phyloP scores from a whole-genome alignment of 2,329 filamentous ascomycete species.

The Fusarium chuoi region DNA sequence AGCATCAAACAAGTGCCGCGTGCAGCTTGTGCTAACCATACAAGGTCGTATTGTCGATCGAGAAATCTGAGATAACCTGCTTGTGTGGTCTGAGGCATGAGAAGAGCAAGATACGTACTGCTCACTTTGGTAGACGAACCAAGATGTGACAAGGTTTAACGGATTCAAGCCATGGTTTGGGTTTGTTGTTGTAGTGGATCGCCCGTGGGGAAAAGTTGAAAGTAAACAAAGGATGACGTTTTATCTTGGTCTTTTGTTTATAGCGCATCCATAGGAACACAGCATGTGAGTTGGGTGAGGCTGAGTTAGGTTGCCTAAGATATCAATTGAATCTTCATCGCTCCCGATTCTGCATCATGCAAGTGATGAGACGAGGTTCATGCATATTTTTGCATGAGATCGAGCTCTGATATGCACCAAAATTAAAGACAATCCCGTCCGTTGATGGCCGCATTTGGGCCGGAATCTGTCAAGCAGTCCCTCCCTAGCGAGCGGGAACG shows the following conservation, averaged over 20 bases:
- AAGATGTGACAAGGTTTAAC: conserved; percentile 26
- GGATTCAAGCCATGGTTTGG: conserved; percentile 14
- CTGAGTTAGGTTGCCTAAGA: neutral
- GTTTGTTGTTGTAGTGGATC: conserved; percentile 31
- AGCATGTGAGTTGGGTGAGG: neutral
- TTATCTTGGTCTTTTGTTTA: conserved; percentile 32
- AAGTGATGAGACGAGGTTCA: conserved; percentile 24
- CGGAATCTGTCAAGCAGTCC: conserved; percentile 23
- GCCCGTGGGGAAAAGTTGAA: conserved; percentile 26
- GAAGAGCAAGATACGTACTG: conserved; percentile 6
- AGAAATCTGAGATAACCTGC: conserved; percentile 18
- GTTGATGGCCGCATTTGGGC: conserved; percentile 23
- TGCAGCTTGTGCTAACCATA: conserved; percentile 10
- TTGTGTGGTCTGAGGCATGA: conserved; percentile 17
- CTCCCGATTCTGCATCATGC: conserved; percentile 19
- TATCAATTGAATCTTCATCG: neutral
- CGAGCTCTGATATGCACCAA: conserved; percentile 27
- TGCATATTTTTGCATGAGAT: conserved; percentile 34
- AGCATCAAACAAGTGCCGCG: conserved; percentile 24
- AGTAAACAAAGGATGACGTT: conserved; percentile 43
- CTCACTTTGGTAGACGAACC: neutral
- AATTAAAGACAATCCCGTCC: neutral
- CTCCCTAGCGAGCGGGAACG: conserved; percentile 18
- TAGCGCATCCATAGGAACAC: conserved; percentile 25
- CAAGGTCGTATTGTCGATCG: conserved; percentile 25